A percentile compares a stretch with the other conserved stretches of the same genome.
These are phyloP conservation scores for Tylopilus rubrobrunneus DNA, from an alignment of 768 basidiomycete species.

Conservation along the genomic window DNA sequence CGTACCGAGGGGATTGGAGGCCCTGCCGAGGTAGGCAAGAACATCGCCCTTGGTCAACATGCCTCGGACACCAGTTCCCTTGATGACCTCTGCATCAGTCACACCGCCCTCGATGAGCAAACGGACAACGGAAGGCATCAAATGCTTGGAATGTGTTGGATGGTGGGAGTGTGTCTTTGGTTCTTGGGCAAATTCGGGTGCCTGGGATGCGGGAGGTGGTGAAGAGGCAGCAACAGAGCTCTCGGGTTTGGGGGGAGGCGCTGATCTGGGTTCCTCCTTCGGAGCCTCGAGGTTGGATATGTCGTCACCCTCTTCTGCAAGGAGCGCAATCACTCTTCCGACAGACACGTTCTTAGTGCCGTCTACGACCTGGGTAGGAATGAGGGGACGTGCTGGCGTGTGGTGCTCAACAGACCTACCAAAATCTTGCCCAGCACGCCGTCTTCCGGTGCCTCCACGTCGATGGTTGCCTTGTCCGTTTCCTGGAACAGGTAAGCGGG, in stretches of 20 bases:
- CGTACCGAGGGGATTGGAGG: constrained; percentile 72
- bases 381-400: neutral
- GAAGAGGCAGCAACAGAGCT: constrained; percentile 20
- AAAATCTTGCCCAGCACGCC: constrained; percentile 92
- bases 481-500: constrained; percentile 48
- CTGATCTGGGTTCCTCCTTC: constrained; percentile 31
- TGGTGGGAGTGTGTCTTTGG: constrained; percentile 34
- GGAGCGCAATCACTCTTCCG: constrained; percentile 84
- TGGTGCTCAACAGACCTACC: constrained; percentile 41
- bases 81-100: constrained; percentile 60
- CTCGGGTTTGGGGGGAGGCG: constrained; percentile 16
- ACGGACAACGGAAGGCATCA: constrained; percentile 90
- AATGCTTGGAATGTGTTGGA: constrained; percentile 55
- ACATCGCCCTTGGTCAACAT: constrained; percentile 98
- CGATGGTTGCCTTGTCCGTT: constrained; percentile 95
- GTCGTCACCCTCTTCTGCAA: constrained; percentile 96
- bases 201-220: constrained; percentile 14
- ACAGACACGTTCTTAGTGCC: constrained; percentile 84
- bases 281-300: constrained; percentile 78
- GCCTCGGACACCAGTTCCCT: constrained; percentile 85
- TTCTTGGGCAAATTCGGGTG: constrained; percentile 22
- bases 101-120: constrained; percentile 60
- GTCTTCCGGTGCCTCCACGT: constrained; percentile 98
- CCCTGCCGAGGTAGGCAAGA: constrained; percentile 79
- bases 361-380: constrained; percentile 51